These are phyloP conservation scores for Globisporangium nodosum DNA, from an alignment of 352 stramenopile species.

Conservation along the genomic window DNA sequence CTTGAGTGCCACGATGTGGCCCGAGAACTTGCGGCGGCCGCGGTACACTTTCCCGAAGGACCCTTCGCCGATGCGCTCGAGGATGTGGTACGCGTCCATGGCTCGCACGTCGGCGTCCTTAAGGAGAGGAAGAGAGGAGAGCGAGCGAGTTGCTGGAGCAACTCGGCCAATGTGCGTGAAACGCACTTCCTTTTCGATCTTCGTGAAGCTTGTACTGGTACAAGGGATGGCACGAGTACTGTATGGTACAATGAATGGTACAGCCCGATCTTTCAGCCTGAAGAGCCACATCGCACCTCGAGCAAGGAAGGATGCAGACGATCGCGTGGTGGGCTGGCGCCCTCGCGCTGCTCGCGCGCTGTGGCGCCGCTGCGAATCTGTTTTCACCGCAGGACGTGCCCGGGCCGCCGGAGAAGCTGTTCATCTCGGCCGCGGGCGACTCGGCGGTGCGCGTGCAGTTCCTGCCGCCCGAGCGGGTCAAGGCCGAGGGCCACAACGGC, in stretches of 20 bases:
- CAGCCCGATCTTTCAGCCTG: too few species aligned
- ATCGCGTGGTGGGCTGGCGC: constrained; percentile 1
- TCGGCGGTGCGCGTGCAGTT: constrained; percentile 62
- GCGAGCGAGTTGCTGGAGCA: too few species aligned
- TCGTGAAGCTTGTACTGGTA: too few species aligned
- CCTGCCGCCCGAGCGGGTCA: constrained; percentile 40
- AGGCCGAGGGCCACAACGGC: constrained; percentile 62
- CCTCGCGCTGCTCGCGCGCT: background rate
- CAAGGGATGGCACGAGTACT: too few species aligned
- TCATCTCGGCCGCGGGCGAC: constrained; percentile 41
- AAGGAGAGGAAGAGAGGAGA: too few species aligned
- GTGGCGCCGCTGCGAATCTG: constrained; percentile 18
- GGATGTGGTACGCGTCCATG: constrained; percentile 92
- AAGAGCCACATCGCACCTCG: background rate
- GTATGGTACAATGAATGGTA: too few species aligned
- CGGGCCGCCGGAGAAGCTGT: constrained; percentile 48
- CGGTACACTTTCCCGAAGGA: constrained; percentile 87
- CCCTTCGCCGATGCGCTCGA: constrained; percentile 91
- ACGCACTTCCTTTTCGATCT: too few species aligned
- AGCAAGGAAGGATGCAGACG: background rate
- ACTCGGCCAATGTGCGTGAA: too few species aligned
- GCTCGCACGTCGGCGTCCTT: background rate
- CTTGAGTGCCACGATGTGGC: constrained; percentile 91
- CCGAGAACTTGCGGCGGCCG: constrained; percentile 76
- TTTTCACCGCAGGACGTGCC: constrained; percentile 66